Evolutionary conservation across 345 rosid genomes (phyloP).

Genomic region (Eucalyptus leucophloia): DNA sequence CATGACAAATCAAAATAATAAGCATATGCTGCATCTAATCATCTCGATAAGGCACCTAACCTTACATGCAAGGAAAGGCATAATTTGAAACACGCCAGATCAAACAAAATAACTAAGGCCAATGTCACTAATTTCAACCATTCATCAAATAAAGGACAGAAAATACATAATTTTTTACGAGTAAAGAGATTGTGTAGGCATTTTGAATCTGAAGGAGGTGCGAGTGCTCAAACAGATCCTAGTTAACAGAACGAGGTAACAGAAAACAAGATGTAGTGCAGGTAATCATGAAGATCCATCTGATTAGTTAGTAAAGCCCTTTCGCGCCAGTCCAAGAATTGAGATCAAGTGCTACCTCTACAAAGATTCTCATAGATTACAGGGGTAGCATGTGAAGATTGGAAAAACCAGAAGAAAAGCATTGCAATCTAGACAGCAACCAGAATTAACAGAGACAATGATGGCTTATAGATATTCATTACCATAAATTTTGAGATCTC

Average conservation of each 20-base stretch:
- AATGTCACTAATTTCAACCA: neutral
- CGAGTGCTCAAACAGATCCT: neutral
- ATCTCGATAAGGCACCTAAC: neutral
- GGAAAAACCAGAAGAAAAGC: neutral
- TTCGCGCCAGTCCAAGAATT: neutral
- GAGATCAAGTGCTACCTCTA: neutral
- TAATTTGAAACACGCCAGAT: neutral
- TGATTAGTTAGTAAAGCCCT: neutral
- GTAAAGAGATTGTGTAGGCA: neutral
- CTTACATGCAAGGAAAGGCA: neutral
- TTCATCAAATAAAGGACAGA: neutral
- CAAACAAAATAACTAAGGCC: neutral
- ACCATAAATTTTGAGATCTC: neutral
- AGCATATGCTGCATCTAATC: neutral
- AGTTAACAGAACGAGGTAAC: neutral
- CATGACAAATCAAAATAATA: conserved; percentile 1
- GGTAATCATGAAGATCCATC: neutral
- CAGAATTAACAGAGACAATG: neutral
- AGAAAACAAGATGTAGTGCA: neutral
- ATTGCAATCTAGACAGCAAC: neutral
- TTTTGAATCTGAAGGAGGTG: neutral
- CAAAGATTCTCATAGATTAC: neutral
- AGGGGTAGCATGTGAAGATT: neutral
- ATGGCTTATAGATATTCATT: neutral
- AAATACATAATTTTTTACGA: neutral